Base-by-base conservation (phyloP, 805 yeast genomes). In the Tetrapisispora arboricola region DNA sequence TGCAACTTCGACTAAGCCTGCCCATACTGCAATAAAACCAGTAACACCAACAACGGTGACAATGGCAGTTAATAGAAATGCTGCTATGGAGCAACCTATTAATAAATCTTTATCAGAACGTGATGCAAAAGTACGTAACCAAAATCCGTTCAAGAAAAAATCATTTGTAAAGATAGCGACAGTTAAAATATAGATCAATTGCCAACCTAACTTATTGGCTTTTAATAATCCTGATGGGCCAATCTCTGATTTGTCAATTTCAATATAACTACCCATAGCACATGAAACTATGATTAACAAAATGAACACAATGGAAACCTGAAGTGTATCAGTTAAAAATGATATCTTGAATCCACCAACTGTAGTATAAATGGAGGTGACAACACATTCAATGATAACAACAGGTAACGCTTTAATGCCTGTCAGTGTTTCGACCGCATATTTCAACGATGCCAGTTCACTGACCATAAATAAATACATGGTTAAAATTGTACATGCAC, bases 101-200 rank as follows among this genome's bases (percentile, higher is more conserved):
- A 73, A 60, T 51, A 88, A 70, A 55, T 87, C 95, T 48, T 68
- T 74, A 61, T 87, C 76, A 8, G 85, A 66, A 48, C 75, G 76
- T 6, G 95, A 80, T 6, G 97, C 95, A 67, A 88, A 88, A 1
- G 97, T 84, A 55, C 97, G 71, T 45, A 88, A 66, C 97, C 97
- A 88, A 60, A 88, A 87, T 0, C 95, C 95, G 25, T 94, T 75
- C 71, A 88, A 66, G 63, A 88, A 88, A 57, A 88, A 76, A 57
- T 86, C 95, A 54, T 88, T 88, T 26, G 96, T 84, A 42, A 86
- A 73, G 55, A 88, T 83, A 21, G 96, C 96, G 25, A 88, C 80
- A 7, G 80, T 73, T 48, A 88, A 67, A 47, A 88, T 87, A 58
- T 86, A 88, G 26, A 88, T 59, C 48, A 88, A 71, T 68, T 86